Evolutionary conservation across 1,139 yeast genomes (phyloP).

Genomic region (Petasospora fabianii): DNA sequence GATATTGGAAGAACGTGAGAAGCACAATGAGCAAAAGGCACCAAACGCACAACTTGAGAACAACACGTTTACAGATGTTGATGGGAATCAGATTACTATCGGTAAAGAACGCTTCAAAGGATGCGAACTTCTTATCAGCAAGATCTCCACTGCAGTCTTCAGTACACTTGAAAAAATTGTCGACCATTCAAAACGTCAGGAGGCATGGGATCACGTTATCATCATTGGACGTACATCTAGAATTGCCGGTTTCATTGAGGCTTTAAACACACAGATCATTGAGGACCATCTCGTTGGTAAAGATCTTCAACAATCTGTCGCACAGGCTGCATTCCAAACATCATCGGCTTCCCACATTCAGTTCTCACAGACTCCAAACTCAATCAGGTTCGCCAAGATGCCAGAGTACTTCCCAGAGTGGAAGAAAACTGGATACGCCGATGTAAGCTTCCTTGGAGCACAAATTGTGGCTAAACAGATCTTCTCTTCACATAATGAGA

Average conservation of each 20-base stretch:
- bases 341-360: constrained; percentile 27
- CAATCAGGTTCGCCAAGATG: constrained; percentile 62
- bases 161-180: constrained; percentile 52
- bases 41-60: constrained; percentile 60
- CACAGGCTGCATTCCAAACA: constrained; percentile 32
- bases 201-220: constrained; percentile 81
- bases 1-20: constrained; percentile 55
- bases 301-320: constrained; percentile 29
- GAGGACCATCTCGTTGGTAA: constrained; percentile 50
- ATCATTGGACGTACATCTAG: constrained; percentile 73
- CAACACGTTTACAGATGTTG: constrained; percentile 60
- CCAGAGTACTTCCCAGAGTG: constrained; percentile 96
- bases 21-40: constrained; percentile 36
- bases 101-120: constrained; percentile 92
- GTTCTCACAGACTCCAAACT: constrained; percentile 71
- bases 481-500: constrained; percentile 62
- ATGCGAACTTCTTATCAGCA: constrained; percentile 51
- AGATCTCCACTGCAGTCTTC: constrained; percentile 53
- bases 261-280: constrained; percentile 55
- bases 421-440: constrained; percentile 83
- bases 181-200: constrained; percentile 72
- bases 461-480: constrained; percentile 85
- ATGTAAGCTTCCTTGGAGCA: constrained; percentile 77
- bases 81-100: constrained; percentile 52
- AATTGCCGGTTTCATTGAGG: constrained; percentile 75